Base-by-base conservation (phyloP, 805 yeast genomes). In the Myxozyma monticola region DNA sequence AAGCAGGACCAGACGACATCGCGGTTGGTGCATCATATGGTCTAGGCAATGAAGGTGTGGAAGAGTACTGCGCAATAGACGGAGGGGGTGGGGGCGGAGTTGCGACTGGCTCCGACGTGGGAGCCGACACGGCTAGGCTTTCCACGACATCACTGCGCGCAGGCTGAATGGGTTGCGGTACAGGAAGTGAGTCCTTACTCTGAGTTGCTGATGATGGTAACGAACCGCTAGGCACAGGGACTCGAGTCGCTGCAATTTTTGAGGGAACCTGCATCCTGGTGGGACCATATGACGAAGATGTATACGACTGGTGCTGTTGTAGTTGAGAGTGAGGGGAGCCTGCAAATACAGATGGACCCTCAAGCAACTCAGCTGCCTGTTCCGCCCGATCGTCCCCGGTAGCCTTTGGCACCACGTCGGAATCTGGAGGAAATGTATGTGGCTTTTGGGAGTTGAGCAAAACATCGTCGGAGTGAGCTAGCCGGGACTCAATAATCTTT, bases 181-280 rank as follows among this genome's bases (percentile, higher is more conserved):
- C 31, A 28, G 31, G 49, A n/a, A 38, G 44, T 17, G 22, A 7
- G 14, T 22, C 29, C 20, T n/a, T 21, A 24, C 29, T 47, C 2
- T 30, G 24, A 17, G 42, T 35, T 9, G 7, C 17, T 17, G 49
- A 21, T 15, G 42, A 21, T 8, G 39, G 4, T 14, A 28, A 14
- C 14, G 48, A 37, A 18, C 4, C 4, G 12, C 25, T 9, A 4
- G 25, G 22, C 38, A 36, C 42, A 18, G 48, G 48, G 9, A 37
- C 42, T 10, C 43, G 40, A 15, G 25, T 33, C 14, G 47, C 33
- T 2, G 45, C 33, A 18, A 45, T 35, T 21, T 24, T 28, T 15
- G 43, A 17, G 22, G 57, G 57, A 28, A 49, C 26, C 22, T 49
- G 57, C 57, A 52, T 52, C 28, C 45, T 39, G 6, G 53, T 51